Evolutionary conservation across 2,329 filamentous ascomycete species (phyloP).

Genomic region (Claviceps paspali): DNA sequence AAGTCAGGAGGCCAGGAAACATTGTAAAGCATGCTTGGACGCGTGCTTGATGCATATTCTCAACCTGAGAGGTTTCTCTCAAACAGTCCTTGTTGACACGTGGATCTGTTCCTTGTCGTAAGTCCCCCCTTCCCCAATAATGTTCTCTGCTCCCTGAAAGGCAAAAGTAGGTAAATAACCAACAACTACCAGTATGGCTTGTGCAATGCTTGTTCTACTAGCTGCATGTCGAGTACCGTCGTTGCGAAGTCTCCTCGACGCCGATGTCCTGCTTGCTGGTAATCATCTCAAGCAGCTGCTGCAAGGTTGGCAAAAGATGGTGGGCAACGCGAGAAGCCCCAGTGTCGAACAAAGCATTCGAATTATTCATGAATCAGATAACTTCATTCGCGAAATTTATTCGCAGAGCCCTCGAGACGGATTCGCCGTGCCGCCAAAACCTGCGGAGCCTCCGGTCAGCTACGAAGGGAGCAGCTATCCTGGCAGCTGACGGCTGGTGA

Average conservation of each 20-base stretch:
- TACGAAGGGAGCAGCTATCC: slow-evolving; percentile 1
- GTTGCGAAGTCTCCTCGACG: slow-evolving; percentile 22
- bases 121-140: slow-evolving; percentile 9
- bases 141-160: background rate
- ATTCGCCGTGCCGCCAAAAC: background rate
- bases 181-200: slow-evolving; percentile 25
- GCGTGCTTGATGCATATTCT: slow-evolving; percentile 33
- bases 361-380: slow-evolving; percentile 28
- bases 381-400: slow-evolving; percentile 24
- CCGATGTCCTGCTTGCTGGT: slow-evolving; percentile 23
- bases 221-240: slow-evolving; percentile 26
- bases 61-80: slow-evolving; percentile 30
- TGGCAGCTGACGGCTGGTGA: background rate
- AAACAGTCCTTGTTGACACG: slow-evolving; percentile 36
- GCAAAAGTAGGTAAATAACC: background rate
- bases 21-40: slow-evolving; percentile 30
- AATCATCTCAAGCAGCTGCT: slow-evolving; percentile 25
- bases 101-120: slow-evolving; percentile 40
- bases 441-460: background rate
- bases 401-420: slow-evolving; percentile 1
- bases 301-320: slow-evolving; percentile 25
- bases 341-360: slow-evolving; percentile 31
- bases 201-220: slow-evolving; percentile 32
- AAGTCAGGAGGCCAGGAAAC: slow-evolving; percentile 20
- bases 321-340: slow-evolving; percentile 24